These are phyloP conservation scores for Schizothecium vesticola DNA, from an alignment of 495 filamentous ascomycete species.

Conservation along the genomic window DNA sequence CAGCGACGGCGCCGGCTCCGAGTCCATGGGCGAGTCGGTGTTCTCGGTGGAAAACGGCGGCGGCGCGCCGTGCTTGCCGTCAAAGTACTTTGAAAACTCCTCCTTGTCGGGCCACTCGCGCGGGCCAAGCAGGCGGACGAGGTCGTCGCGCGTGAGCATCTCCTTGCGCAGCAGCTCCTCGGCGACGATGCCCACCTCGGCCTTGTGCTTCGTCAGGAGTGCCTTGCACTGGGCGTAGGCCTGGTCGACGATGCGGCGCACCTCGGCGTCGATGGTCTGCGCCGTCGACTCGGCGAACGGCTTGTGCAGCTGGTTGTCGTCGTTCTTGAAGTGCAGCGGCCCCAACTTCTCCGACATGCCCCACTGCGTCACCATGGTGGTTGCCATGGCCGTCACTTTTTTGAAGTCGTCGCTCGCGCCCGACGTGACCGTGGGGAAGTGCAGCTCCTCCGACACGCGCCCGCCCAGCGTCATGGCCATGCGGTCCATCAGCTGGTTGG, in stretches of 20 bases:
- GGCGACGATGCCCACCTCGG: constrained; percentile 79
- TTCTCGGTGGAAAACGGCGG: constrained; percentile 51
- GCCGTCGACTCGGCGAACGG: constrained; percentile 94
- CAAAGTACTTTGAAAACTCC: constrained; percentile 93
- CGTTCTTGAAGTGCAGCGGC: constrained; percentile 81
- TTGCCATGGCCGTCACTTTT: constrained; percentile 94
- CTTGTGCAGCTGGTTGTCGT: constrained; percentile 75
- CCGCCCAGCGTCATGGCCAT: constrained; percentile 99
- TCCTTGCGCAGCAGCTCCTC: constrained; percentile 93
- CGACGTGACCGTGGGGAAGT: constrained; percentile 92
- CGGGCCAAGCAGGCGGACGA: constrained; percentile 79
- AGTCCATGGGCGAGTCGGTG: constrained; percentile 30
- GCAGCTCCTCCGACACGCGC: constrained; percentile 87
- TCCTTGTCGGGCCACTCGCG: constrained; percentile 75
- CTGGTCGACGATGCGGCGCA: constrained; percentile 80
- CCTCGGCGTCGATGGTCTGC: constrained; percentile 83
- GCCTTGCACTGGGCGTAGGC: constrained; percentile 87
- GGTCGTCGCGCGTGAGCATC: constrained; percentile 81
- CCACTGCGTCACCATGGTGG: constrained; percentile 94
- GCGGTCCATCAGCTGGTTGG: constrained; percentile 95
- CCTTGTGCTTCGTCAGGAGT: constrained; percentile 77
- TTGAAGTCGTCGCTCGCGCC: constrained; percentile 97
- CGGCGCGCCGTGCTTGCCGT: constrained; percentile 47
- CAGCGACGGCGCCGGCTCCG: constrained; percentile 16
- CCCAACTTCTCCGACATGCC: constrained; percentile 94